Conservation (phyloP, 2,329 filamentous ascomycete genomes). For the Hymenoscyphus salicellus region DNA sequence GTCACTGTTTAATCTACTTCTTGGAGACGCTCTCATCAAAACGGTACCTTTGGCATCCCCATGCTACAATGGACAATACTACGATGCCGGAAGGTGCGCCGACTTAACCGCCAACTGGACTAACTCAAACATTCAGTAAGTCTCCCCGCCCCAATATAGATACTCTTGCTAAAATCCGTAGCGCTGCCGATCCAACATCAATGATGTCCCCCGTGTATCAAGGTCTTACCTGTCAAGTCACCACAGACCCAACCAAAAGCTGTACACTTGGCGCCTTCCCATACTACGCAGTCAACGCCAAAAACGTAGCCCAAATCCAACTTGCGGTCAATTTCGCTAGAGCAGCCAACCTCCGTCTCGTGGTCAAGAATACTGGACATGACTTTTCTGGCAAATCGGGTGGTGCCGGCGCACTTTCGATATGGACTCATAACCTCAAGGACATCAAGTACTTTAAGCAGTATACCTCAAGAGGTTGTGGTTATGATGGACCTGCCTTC, state of each 20-base stretch:
- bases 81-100: conserved; percentile 29
- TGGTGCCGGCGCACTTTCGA: conserved; percentile 45
- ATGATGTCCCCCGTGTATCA: conserved; percentile 50
- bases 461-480: conserved; percentile 1
- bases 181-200: conserved; percentile 42
- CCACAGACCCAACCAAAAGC: conserved; percentile 33
- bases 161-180: conserved; percentile 34
- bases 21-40: conserved; percentile 43
- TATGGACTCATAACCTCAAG: conserved; percentile 46
- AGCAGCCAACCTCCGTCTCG: conserved; percentile 41
- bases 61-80: conserved; percentile 39
- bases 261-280: conserved; percentile 28
- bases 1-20: conserved; percentile 44
- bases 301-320: conserved; percentile 44
- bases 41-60: conserved; percentile 43
- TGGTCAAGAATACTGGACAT: conserved; percentile 39
- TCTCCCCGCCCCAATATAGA: neutral
- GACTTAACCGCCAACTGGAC: conserved; percentile 35
- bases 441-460: conserved; percentile 6
- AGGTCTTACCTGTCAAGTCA: conserved; percentile 38
- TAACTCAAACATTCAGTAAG: conserved; percentile 38
- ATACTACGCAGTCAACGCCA: conserved; percentile 37
- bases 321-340: conserved; percentile 44
- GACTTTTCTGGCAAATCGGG: conserved; percentile 47
- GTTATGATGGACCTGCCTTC: conserved; percentile 47